Base-by-base conservation (phyloP, 495 filamentous ascomycete species). In the Physcia stellaris region DNA sequence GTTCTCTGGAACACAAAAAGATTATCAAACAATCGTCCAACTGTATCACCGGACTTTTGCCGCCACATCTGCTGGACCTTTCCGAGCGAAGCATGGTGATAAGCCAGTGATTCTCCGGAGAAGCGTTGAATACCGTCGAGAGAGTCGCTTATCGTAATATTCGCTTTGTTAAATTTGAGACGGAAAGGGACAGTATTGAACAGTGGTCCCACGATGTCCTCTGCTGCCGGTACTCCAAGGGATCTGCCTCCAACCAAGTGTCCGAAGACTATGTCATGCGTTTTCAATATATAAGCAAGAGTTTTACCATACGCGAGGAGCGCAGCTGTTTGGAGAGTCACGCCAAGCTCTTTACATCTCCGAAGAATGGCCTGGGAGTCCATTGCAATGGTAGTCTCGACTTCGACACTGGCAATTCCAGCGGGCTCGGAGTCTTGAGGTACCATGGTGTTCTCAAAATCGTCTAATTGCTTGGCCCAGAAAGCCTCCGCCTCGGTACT, bases 131-230 rank as follows among this genome's bases (percentile, higher is more conserved):
- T 50, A 4, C 33, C 28, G 9, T 18, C 15, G 10, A 31, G 41
- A 22, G 28, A 33, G n/a, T 10, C 20, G 16, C 29, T 24, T 16
- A 45, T 49, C 17, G 41, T 45, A 10, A 22, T n/a, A n/a, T n/a
- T 17, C 1, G 37, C 12, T 34, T 57, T 45, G 19, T 59, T 49
- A 6, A 70, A 38, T 6, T 66, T 52, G 10, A 77, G 52, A 26
- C 65, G 58, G 49, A 79, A 80, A 6, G 87, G 83, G 0, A 94
- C 62, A 0, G 87, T 94, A 56, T 95, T 96, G 66, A 96, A 93
- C 3, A 94, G 55, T 1, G 88, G 88, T 0, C 90, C 90, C 37
- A 87, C 71, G 6, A 80, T 68, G 6, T 65, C 57, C 24, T 93
- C 84, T 11, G 75, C 70, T 1, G 63, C 68, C 20, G 78, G 67